Conservation (phyloP, 2,329 filamentous ascomycete genomes). For the Alternaria gaisen region DNA sequence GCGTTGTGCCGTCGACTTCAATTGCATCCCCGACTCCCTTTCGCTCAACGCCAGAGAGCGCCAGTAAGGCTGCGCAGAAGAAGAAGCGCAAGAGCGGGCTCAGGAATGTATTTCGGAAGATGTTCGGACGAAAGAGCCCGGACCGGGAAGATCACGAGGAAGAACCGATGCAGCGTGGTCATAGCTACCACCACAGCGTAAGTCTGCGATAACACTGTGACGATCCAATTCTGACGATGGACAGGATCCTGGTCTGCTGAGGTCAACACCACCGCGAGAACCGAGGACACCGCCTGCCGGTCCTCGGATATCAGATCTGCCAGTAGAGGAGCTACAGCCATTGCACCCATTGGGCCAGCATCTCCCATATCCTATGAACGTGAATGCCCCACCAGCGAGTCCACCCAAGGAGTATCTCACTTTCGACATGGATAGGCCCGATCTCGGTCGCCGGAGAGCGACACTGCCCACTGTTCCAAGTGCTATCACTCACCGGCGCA, state of each 20-base stretch:
- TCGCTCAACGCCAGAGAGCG: conserved; percentile 41
- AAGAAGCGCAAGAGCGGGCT: conserved; percentile 50
- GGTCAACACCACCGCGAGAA: conserved; percentile 33
- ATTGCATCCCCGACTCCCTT: conserved; percentile 41
- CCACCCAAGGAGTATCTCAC: conserved; percentile 48
- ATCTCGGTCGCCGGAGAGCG: conserved; percentile 42
- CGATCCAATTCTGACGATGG: conserved; percentile 8
- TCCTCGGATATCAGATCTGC: conserved; percentile 48
- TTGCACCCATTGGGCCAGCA: conserved; percentile 48
- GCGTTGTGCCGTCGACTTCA: conserved; percentile 32
- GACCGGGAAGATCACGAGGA: conserved; percentile 38
- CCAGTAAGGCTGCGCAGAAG: conserved; percentile 36
- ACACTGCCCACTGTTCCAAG: conserved; percentile 46
- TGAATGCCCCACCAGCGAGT: conserved; percentile 50
- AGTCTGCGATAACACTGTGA: conserved; percentile 12
- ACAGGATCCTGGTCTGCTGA: conserved; percentile 45
- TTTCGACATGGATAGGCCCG: conserved; percentile 38
- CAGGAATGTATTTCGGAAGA: conserved; percentile 49
- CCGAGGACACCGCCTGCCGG: conserved; percentile 26
- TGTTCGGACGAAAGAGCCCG: conserved; percentile 48
- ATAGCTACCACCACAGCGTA: conserved; percentile 50
- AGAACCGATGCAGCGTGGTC: conserved; percentile 32
- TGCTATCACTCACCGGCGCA: conserved; percentile 36
- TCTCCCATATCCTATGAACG: conserved; percentile 53
- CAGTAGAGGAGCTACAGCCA: conserved; percentile 42